These are phyloP conservation scores for Monotropa hypopitys DNA, from an alignment of 179 eudicot species.

Conservation along the genomic window DNA sequence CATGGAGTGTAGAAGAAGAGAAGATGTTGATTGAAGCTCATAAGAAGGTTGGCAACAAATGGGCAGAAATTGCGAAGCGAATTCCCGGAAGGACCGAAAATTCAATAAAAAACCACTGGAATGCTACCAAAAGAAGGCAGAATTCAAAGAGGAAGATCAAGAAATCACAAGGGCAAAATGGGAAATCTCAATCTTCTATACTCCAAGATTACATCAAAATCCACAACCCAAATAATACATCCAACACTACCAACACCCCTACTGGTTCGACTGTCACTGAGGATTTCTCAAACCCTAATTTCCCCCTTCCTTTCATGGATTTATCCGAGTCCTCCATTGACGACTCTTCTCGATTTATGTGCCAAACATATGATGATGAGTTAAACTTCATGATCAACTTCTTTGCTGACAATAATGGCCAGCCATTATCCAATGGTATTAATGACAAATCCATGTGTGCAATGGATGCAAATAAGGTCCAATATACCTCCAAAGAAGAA, in stretches of 20 bases:
- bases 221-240: neutral
- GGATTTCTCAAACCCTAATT: conserved; percentile 9
- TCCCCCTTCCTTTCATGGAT: conserved; percentile 1
- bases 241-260: conserved; percentile 4
- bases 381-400: conserved; percentile 34
- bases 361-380: conserved; percentile 32
- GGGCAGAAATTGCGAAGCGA: conserved; percentile 60
- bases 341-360: conserved; percentile 15
- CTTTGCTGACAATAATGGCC: conserved; percentile 16
- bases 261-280: conserved; percentile 10
- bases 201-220: conserved; percentile 45
- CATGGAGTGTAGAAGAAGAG: conserved; percentile 74
- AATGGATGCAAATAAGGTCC: neutral
- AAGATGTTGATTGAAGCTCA: conserved; percentile 42
- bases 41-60: conserved; percentile 38
- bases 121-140: conserved; percentile 54
- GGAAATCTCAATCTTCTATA: conserved; percentile 20
- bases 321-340: conserved; percentile 13
- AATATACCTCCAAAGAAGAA: neutral
- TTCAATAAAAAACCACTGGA: conserved; percentile 72
- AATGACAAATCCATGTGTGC: neutral
- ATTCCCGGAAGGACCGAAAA: conserved; percentile 70
- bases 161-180: conserved; percentile 11
- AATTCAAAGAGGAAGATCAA: conserved; percentile 31
- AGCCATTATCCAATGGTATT: neutral